Base-by-base conservation (phyloP, 257 asterid genomes). In the Fraxinus americana region DNA sequence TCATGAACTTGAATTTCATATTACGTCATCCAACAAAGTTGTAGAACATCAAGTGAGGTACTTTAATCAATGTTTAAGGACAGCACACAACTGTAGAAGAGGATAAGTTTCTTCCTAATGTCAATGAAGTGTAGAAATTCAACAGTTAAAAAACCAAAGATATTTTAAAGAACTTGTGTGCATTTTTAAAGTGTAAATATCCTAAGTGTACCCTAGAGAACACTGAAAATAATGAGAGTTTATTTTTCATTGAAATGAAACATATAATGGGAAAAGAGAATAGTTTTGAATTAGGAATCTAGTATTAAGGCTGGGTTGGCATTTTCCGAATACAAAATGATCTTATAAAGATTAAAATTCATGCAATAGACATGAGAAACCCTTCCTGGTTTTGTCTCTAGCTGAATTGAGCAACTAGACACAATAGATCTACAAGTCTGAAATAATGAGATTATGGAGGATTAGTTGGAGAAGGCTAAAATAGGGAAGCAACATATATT, bases 401-500 rank as follows among this genome's bases (percentile, higher is more conserved):
- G 38, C 45, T 74, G 32, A 36, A 65, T 67, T 38, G 30, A 21
- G 71, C 54, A 61, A 29, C 25, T 48, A 67, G 54, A 73, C 1
- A 50, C 70, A 52, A 73, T 70, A 59, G 13, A 41, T 25, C 39
- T 17, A 39, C n/a, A 16, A 52, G 19, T 67, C 54, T 21, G 19
- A 73, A 69, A 70, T 16, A 59, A 67, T 63, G 50, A 39, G 69
- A 75, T 71, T 39, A 27, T 6, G 66, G 66, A 57, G 66, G 66
- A 57, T 57, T 57, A 57, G 27, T 57, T 54, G 65, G 39, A 81
- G 38, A 76, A 76, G 78, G 65, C 30, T 72, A 71, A 75, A 63
- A 57, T 57, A 17, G n/a, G 59, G 21, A 48, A 2, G 59, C 43
- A 41, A 67, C 52, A 25, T 23, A 63, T 45, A 21, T n/a, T 30